Conservation (phyloP, 257 asterid genomes). For the Penstemon davidsonii region DNA sequence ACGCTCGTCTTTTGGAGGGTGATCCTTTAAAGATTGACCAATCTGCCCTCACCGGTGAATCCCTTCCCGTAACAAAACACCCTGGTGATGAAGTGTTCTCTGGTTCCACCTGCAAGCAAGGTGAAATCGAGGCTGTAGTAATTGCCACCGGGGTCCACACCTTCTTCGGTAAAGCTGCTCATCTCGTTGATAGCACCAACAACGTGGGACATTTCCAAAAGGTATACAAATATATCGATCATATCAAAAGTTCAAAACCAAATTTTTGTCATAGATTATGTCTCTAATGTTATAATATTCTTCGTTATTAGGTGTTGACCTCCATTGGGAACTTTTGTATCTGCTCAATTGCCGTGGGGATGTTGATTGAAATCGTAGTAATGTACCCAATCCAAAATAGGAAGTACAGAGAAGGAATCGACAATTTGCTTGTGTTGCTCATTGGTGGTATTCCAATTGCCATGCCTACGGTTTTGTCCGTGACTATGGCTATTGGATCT, state of each 20-base stretch:
- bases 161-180: slow-evolving; percentile 96
- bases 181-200: slow-evolving; percentile 90
- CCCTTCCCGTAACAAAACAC: slow-evolving; percentile 78
- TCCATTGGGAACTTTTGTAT: slow-evolving; percentile 96
- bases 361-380: slow-evolving; percentile 69
- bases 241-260: neutral
- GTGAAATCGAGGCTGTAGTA: slow-evolving; percentile 89
- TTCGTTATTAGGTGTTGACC: slow-evolving; percentile 31
- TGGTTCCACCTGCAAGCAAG: slow-evolving; percentile 95
- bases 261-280: neutral
- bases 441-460: slow-evolving; percentile 97
- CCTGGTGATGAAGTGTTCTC: slow-evolving; percentile 84
- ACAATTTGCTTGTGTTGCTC: slow-evolving; percentile 77
- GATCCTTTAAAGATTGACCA: slow-evolving; percentile 86
- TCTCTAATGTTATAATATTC: neutral
- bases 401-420: slow-evolving; percentile 77
- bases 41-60: slow-evolving; percentile 91
- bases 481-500: slow-evolving; percentile 95
- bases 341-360: slow-evolving; percentile 80
- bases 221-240: slow-evolving; percentile 35
- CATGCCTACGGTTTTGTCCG: slow-evolving; percentile 92
- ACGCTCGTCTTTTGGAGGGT: slow-evolving; percentile 96
- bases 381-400: slow-evolving; percentile 91
- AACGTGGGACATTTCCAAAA: slow-evolving; percentile 96
- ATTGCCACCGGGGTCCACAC: slow-evolving; percentile 97